These are phyloP conservation scores for Saccharomyces pastorianus DNA, from an alignment of 1,139 yeast species.

Conservation along the genomic window DNA sequence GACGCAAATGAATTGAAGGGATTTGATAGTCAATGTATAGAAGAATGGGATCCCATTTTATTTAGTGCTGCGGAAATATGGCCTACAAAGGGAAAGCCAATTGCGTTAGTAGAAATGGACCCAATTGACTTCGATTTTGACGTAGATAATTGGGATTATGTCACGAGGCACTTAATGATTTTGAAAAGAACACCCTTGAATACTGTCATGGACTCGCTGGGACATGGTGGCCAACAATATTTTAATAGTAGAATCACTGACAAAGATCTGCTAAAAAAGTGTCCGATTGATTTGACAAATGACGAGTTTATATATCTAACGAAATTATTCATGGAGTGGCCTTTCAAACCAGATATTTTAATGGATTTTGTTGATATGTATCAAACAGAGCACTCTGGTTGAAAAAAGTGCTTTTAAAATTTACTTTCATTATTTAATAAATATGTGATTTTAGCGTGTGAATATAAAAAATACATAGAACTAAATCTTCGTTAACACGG, in stretches of 20 bases:
- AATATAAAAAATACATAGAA: neutral
- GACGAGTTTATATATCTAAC: constrained; percentile 49
- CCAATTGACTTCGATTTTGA: constrained; percentile 42
- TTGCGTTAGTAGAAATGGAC: constrained; percentile 48
- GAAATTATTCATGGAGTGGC: constrained; percentile 60
- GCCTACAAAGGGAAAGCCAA: constrained; percentile 9
- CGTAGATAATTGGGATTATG: constrained; percentile 56
- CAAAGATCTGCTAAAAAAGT: constrained; percentile 36
- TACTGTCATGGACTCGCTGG: constrained; percentile 49
- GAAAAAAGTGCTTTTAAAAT: neutral
- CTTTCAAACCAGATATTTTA: constrained; percentile 64
- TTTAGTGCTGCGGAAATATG: constrained; percentile 15
- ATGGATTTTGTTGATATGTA: constrained; percentile 24
- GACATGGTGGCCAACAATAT: constrained; percentile 78
- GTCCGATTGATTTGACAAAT: constrained; percentile 43
- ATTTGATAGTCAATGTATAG: constrained; percentile 17
- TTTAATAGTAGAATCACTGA: constrained; percentile 38
- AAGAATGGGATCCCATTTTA: constrained; percentile 23
- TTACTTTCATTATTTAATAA: neutral
- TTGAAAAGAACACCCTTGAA: constrained; percentile 41
- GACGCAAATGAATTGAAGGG: constrained; percentile 18
- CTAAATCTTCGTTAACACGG: neutral
- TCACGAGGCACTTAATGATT: constrained; percentile 57
- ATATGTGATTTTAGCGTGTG: neutral
- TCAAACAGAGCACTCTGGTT: constrained; percentile 15